These are phyloP conservation scores for Cladosporium sphaerospermum DNA, from an alignment of 2,329 filamentous ascomycete genomes.

Conservation along the genomic window DNA sequence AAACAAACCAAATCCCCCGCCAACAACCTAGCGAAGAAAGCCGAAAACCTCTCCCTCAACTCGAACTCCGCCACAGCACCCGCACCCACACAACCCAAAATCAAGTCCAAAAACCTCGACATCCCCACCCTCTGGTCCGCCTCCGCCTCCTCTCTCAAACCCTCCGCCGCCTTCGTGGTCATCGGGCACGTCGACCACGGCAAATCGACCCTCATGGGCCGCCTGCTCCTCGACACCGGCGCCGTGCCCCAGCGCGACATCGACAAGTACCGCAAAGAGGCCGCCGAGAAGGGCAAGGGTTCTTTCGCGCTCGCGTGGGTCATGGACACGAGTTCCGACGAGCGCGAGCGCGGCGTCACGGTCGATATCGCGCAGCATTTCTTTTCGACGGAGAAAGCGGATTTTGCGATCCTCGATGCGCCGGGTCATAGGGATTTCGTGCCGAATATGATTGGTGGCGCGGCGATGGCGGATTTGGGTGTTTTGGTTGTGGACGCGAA, in stretches of 20 bases:
- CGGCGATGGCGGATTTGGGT: slow-evolving; percentile 91
- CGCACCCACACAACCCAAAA: slow-evolving; percentile 29
- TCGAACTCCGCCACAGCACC: slow-evolving; percentile 6
- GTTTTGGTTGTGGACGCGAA: slow-evolving; percentile 92
- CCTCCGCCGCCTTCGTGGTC: slow-evolving; percentile 27
- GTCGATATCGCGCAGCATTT: slow-evolving; percentile 95
- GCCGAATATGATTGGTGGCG: slow-evolving; percentile 97
- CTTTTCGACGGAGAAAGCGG: slow-evolving; percentile 81
- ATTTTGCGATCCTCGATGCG: slow-evolving; percentile 91
- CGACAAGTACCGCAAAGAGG: slow-evolving; percentile 69
- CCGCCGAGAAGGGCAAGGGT: slow-evolving; percentile 84
- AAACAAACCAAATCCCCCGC: slow-evolving; percentile 1
- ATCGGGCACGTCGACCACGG: slow-evolving; percentile 92
- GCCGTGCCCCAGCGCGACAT: slow-evolving; percentile 83
- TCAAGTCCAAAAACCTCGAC: slow-evolving; percentile 72
- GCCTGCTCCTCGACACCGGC: slow-evolving; percentile 81
- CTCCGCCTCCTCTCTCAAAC: slow-evolving; percentile 18
- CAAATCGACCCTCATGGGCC: slow-evolving; percentile 95
- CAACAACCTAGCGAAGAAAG: slow-evolving; percentile 26
- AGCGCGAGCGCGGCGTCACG: slow-evolving; percentile 83
- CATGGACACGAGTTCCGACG: slow-evolving; percentile 84
- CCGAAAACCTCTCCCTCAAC: slow-evolving; percentile 25
- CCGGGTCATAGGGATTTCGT: slow-evolving; percentile 95
- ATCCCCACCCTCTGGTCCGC: slow-evolving; percentile 44
- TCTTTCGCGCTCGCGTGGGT: slow-evolving; percentile 98